These are phyloP conservation scores for Limonomyces culmigenus DNA, from an alignment of 1,284 basidiomycete genomes.

Conservation along the genomic window DNA sequence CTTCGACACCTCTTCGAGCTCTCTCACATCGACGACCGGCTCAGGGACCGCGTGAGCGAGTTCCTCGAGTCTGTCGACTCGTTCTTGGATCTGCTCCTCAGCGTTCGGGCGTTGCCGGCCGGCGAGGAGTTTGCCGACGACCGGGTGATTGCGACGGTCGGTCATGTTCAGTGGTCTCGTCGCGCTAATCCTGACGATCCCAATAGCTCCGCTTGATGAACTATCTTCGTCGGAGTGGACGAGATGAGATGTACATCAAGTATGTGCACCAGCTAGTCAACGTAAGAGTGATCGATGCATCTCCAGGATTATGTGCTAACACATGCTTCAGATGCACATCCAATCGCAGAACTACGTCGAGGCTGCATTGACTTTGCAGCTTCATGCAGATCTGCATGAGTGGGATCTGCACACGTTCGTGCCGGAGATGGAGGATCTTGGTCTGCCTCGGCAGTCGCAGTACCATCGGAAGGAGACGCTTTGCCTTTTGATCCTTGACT, in stretches of 20 bases:
- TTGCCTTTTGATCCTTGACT: conserved; percentile 73
- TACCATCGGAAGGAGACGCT: conserved; percentile 91
- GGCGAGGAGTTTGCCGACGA: conserved; percentile 92
- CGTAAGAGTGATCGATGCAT: conserved; percentile 22
- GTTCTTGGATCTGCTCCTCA: conserved; percentile 88
- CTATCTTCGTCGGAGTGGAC: conserved; percentile 74
- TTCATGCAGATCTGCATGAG: conserved; percentile 87
- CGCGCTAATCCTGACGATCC: conserved; percentile 2
- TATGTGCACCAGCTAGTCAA: conserved; percentile 91
- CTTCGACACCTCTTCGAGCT: conserved; percentile 78
- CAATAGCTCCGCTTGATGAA: conserved; percentile 75
- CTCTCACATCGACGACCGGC: conserved; percentile 62
- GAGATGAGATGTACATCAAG: conserved; percentile 84
- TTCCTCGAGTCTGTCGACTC: conserved; percentile 86
- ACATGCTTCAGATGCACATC: conserved; percentile 53
- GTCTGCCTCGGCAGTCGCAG: conserved; percentile 81
- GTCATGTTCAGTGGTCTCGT: conserved; percentile 5
- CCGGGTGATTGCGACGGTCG: conserved; percentile 77
- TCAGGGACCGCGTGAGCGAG: conserved; percentile 61
- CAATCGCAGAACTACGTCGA: conserved; percentile 83
- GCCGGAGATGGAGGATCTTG: conserved; percentile 73
- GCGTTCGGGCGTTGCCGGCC: conserved; percentile 82
- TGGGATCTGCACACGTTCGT: conserved; percentile 76
- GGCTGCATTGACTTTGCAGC: conserved; percentile 80
- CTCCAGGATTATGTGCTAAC: conserved; percentile 2